Base-by-base conservation (phyloP, 345 rosid species). In the Salix koriyanagi region DNA sequence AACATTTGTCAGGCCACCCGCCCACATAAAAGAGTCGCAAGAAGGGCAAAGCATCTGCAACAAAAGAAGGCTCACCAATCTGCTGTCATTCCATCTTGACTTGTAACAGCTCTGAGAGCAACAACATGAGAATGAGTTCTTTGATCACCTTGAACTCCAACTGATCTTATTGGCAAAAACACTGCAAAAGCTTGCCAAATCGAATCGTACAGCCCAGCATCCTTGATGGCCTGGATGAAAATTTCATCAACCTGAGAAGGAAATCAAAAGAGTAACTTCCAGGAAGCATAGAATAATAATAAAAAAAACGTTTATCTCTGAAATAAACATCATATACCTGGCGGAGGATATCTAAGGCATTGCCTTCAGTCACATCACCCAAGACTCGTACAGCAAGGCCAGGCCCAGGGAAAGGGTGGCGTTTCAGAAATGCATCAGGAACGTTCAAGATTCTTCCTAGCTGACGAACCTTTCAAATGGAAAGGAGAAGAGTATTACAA, bases 101-200 rank as follows among this genome's bases (percentile, higher is more conserved):
- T 96, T 60, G 97, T 96, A 71, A 96, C 99, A 52, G 99, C 99
- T 61, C 99, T 88, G 50, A 96, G 96, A 86, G 98, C 97, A 84
- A 96, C 98, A 18, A 96, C 98, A 85, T 96, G 91, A 79, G 99
- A 92, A 85, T 96, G 98, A 14, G 99, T 94, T 84, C 99, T 90
- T 87, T 96, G 97, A 89, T 96, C 98, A 3, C 99, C 99, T 87
- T 94, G 98, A 80, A 96, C 97, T 83, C 98, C 99, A 77, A 94
- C 99, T 23, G 97, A 92, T 82, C 92, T 88, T 74, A 96, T 85
- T 26, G 99, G 99, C 82, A 96, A 86, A 87, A 94, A 94, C 72
- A 96, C 99, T 25, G 97, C 98, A 68, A 94, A 96, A 77, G 99
- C 99, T 90, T 96, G 99, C 99, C 99, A 96, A 76, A 96, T 96